Percentiles rank a stretch among this genome's conserved stretches.
Conservation (phyloP, 108 stramenopile species). For the Skeletonema grethae region DNA sequence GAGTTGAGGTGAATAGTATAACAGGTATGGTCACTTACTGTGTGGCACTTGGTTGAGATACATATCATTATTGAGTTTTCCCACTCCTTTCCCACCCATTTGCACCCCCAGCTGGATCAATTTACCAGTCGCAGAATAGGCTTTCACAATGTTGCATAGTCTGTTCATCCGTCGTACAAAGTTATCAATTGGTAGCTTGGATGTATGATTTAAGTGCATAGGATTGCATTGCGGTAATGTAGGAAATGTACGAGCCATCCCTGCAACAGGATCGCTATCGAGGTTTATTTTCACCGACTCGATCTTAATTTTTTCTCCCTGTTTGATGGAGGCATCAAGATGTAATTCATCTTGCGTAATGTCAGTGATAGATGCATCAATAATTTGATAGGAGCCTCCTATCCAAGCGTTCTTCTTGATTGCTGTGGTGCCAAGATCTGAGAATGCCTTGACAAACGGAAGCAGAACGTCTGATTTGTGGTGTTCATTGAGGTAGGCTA, state of each 20-base stretch:
- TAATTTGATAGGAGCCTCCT: slow-evolving; percentile 64
- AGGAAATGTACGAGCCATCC: slow-evolving; percentile 25
- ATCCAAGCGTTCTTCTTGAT: slow-evolving; percentile 72
- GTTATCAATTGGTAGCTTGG: slow-evolving; percentile 59
- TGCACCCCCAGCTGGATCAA: slow-evolving; percentile 84
- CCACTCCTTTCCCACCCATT: slow-evolving; percentile 63
- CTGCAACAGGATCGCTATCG: slow-evolving; percentile 47
- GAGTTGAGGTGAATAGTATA: neutral
- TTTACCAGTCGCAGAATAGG: slow-evolving; percentile 72
- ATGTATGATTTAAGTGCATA: slow-evolving; percentile 43
- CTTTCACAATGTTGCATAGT: slow-evolving; percentile 71
- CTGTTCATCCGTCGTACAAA: slow-evolving; percentile 73
- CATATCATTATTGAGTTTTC: slow-evolving; percentile 45
- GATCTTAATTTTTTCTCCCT: slow-evolving; percentile 32
- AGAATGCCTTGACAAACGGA: slow-evolving; percentile 67
- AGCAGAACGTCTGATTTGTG: slow-evolving; percentile 59
- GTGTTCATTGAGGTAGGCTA: slow-evolving; percentile 84
- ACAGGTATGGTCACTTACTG: slow-evolving; percentile 40
- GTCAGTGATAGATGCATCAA: slow-evolving; percentile 54
- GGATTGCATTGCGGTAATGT: slow-evolving; percentile 38
- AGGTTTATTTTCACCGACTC: slow-evolving; percentile 36
- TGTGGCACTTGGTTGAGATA: slow-evolving; percentile 89
- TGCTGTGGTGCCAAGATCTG: slow-evolving; percentile 59
- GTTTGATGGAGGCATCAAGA: slow-evolving; percentile 36
- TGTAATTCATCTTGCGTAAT: slow-evolving; percentile 36